Conservation (phyloP, 768 basidiomycete species). For the Naganishia kalamii region DNA sequence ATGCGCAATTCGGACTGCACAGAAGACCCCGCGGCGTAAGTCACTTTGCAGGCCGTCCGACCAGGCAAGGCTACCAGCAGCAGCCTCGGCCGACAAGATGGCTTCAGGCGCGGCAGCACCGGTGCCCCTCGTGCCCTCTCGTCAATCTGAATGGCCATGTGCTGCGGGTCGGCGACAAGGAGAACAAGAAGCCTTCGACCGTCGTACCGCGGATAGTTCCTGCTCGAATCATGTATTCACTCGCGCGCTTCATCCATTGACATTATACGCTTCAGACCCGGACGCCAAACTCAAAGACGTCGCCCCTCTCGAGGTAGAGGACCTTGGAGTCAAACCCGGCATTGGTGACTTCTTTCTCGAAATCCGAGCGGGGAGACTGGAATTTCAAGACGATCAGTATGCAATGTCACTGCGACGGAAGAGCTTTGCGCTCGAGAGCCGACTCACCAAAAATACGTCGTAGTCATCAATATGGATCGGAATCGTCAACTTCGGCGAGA, state of each 20-base stretch:
- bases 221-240: background rate
- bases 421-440: background rate
- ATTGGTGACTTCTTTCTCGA: constrained; percentile 39
- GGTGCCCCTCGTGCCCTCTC: too few relatives aligned
- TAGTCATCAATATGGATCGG: constrained; percentile 45
- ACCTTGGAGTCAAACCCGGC: constrained; percentile 42
- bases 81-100: too few relatives aligned
- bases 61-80: too few relatives aligned
- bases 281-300: constrained; percentile 34
- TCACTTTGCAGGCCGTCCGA: too few relatives aligned
- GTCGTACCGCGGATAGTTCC: too few relatives aligned
- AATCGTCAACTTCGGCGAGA: constrained; percentile 45
- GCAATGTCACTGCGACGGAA: too few relatives aligned
- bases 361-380: constrained; percentile 37
- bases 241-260: background rate
- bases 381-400: background rate
- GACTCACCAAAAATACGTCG: constrained; percentile 37
- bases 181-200: too few relatives aligned
- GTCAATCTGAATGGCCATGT: too few relatives aligned
- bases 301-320: constrained; percentile 42
- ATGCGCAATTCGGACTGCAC: too few relatives aligned
- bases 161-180: too few relatives aligned
- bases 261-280: constrained; percentile 49
- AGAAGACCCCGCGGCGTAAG: too few relatives aligned
- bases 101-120: too few relatives aligned